Base-by-base conservation (phyloP, 176 grass and related monocot genomes). In the Metroxylon sagu region DNA sequence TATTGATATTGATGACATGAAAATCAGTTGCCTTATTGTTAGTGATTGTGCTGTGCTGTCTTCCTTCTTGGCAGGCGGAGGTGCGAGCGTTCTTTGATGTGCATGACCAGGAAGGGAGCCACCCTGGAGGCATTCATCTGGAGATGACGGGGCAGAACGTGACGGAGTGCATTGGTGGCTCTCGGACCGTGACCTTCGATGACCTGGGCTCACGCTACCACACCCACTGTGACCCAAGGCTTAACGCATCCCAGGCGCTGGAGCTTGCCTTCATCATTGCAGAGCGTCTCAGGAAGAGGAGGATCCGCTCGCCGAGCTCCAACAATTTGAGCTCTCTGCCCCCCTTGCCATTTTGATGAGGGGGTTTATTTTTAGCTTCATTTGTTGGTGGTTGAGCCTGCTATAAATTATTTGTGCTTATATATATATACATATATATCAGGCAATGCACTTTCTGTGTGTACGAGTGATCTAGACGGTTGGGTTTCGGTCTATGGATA, bases 61-160 rank as follows among this genome's bases (percentile, higher is more conserved):
- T 17, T 29, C 18, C 16, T 19, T 19, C 14, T 77, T 3, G 31
- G 57, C 64, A 85, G 81, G 73, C 73, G 43, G 85, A 89, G 67
- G 60, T 89, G 5, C 67, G 60, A 23, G 77, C 81, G 51, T 89
- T 89, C 77, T 85, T 85, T 39, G 81, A 81, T 66, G 77, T 78
- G 3, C 85, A 89, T 43, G 80, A 71, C 49, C 65, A 60, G 80
- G 73, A 75, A 56, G 81, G 80, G 55, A 84, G 64, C 69, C 56
- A 89, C 71, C 76, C 69, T 1, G 77, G 77, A 59, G 85, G 80
- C 6, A 39, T 89, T 61, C 81, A 89, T 54, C 15, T 85, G 50
- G 80, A 89, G 77, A 84, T 89, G 85, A 84, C 85, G 0, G 77
- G 85, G 52, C 73, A 84, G 69, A 84, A 89, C 8, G 80, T 84